Conservation (phyloP, 441 rosid genomes). For the Geranium incanum region DNA sequence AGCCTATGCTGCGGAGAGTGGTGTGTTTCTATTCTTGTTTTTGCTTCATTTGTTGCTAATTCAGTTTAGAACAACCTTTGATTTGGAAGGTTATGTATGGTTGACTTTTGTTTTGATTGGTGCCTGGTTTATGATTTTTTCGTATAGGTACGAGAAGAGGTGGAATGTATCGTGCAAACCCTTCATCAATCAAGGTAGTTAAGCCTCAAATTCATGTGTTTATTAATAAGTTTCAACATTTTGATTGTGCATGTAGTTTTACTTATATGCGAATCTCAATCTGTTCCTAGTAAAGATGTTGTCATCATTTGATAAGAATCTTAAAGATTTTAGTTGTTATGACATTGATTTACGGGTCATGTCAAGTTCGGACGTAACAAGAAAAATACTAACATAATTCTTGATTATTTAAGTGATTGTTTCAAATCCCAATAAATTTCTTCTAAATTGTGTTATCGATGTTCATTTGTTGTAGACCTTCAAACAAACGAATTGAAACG, state of each 20-base stretch:
- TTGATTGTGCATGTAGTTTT: too few species aligned
- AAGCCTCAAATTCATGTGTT: too few species aligned
- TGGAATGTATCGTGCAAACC: constrained; percentile 23
- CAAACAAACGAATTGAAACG: constrained; percentile 23
- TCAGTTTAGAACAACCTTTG: background rate
- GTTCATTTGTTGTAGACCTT: constrained; percentile 24
- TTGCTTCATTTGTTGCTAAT: background rate
- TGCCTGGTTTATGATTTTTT: background rate
- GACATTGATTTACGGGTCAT: too few species aligned
- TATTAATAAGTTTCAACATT: too few species aligned
- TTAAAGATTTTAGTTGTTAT: too few species aligned
- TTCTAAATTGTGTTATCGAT: background rate
- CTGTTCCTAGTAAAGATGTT: too few species aligned
- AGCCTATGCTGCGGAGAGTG: constrained; percentile 38
- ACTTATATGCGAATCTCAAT: too few species aligned
- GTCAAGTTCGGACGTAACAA: background rate
- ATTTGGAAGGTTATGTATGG: background rate
- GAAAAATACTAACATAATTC: too few species aligned
- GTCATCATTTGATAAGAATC: too few species aligned
- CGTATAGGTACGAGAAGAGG: constrained; percentile 53
- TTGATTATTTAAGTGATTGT: too few species aligned
- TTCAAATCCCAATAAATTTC: background rate
- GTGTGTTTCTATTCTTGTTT: constrained; percentile 28
- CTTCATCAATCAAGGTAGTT: constrained; percentile 28
- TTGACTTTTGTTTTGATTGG: background rate